These are phyloP conservation scores for Zygosaccharomyces sapae DNA, from an alignment of 1,139 yeast species.

Conservation along the genomic window DNA sequence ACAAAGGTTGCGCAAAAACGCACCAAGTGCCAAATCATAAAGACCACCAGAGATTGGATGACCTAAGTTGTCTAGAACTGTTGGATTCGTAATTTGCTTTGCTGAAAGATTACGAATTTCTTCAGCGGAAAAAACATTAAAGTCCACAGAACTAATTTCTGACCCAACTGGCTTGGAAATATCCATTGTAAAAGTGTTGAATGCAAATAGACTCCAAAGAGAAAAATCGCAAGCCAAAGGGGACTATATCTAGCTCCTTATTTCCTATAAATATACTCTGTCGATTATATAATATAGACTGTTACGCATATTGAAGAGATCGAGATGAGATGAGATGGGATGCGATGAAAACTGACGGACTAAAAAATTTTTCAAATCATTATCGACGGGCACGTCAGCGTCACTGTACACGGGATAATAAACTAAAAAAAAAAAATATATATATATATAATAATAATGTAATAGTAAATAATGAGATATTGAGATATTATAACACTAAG, in stretches of 20 bases:
- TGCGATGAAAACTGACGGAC: not conserved
- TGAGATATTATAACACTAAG: too few species aligned
- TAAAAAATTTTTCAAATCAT: slow-evolving; percentile 6
- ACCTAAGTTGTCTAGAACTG: slow-evolving; percentile 90
- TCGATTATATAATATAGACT: not conserved
- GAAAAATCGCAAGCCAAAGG: slow-evolving; percentile 4
- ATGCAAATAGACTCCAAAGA: not conserved
- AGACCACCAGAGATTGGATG: slow-evolving; percentile 94
- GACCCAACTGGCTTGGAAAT: slow-evolving; percentile 95
- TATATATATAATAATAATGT: not conserved
- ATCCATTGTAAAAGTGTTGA: slow-evolving; percentile 55
- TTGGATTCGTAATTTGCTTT: slow-evolving; percentile 91
- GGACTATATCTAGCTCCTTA: not conserved
- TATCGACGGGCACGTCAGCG: not conserved
- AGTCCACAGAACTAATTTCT: slow-evolving; percentile 87
- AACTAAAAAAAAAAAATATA: not conserved
- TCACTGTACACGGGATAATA: slow-evolving; percentile 1
- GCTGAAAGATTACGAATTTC: slow-evolving; percentile 87
- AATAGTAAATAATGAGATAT: not conserved
- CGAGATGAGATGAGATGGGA: slow-evolving; percentile 14
- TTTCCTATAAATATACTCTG: not conserved
- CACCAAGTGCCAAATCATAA: slow-evolving; percentile 91
- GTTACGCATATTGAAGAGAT: not conserved
- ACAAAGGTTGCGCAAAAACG: slow-evolving; percentile 83
- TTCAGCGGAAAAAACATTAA: slow-evolving; percentile 74